Percentiles rank a stretch among this genome's conserved stretches.
phyloP scores from a whole-genome alignment of 805 yeast species.

The Komagataella mondaviorum region DNA sequence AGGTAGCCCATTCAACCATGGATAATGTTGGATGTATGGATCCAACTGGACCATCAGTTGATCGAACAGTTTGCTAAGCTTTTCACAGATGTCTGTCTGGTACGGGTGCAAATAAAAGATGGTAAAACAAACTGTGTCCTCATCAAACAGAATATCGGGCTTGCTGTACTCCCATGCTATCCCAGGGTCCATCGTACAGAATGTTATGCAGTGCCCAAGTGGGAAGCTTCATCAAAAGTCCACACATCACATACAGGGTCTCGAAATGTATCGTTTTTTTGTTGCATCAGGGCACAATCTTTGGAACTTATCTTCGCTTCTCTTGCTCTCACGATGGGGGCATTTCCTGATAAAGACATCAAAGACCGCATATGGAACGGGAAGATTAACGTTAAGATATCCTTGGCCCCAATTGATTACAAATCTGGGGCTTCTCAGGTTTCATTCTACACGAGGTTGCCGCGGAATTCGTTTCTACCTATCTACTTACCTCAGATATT shows the following conservation, averaged over 20 bases:
- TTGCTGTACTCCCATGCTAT: neutral
- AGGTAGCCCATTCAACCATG: conserved; percentile 25
- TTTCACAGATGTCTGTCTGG: conserved; percentile 6
- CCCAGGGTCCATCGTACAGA: neutral
- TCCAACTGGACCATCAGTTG: conserved; percentile 13
- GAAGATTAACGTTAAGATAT: conserved; percentile 27
- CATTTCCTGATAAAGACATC: neutral
- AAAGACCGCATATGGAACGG: conserved; percentile 36
- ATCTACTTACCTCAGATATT: conserved; percentile 22
- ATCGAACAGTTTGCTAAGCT: conserved; percentile 7
- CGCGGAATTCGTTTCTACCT: conserved; percentile 43
- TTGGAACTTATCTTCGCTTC: neutral
- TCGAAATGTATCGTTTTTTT: neutral
- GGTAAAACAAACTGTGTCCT: conserved; percentile 5
- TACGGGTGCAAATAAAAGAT: conserved; percentile 18
- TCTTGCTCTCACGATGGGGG: neutral
- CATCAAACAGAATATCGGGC: neutral
- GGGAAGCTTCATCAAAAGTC: neutral
- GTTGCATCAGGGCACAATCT: neutral
- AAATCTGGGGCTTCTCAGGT: conserved; percentile 10
- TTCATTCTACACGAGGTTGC: conserved; percentile 7
- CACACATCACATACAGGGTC: neutral
- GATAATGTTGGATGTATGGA: conserved; percentile 24
- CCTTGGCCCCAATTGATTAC: conserved; percentile 12
- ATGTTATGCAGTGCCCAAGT: neutral